A percentile compares a stretch with the other conserved stretches of the same genome.
Conservation (phyloP, 176 grass and related monocot genomes). For the Dendrocalamus sinicus region DNA sequence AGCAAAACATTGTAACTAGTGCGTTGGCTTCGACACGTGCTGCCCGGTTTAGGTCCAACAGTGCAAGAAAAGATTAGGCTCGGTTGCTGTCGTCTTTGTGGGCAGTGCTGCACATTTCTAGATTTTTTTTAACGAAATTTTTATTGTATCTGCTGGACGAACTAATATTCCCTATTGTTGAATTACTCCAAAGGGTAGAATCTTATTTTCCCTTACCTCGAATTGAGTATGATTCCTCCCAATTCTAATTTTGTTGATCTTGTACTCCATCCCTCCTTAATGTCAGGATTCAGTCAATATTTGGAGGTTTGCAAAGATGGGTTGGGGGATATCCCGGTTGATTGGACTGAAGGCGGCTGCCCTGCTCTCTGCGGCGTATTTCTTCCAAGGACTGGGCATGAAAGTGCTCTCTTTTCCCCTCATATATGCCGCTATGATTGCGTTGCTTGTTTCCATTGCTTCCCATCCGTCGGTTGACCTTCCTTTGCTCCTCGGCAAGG, state of each 20-base stretch:
- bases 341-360: conserved; percentile 68
- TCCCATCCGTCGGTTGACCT: conserved; percentile 79
- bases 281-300: conserved; percentile 40
- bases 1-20: background rate
- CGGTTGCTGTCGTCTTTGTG: background rate
- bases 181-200: background rate
- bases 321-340: conserved; percentile 82
- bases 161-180: background rate
- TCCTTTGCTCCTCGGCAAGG: conserved; percentile 83
- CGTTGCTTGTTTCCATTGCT: conserved; percentile 67
- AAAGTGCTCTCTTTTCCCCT: conserved; percentile 58
- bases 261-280: conserved; percentile 23
- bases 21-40: background rate
- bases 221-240: background rate
- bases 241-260: conserved; percentile 10
- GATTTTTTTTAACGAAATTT: background rate
- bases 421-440: conserved; percentile 61
- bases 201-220: background rate
- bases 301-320: conserved; percentile 37
- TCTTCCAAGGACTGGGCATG: conserved; percentile 54
- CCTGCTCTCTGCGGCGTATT: conserved; percentile 52
- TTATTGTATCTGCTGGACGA: background rate
- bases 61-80: background rate
- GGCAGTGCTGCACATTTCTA: background rate
- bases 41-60: background rate